Percentiles rank a stretch among this genome's conserved stretches.
Evolutionary conservation across 2,329 filamentous ascomycete species (phyloP).

Genomic region (Aaosphaeria arxii): DNA sequence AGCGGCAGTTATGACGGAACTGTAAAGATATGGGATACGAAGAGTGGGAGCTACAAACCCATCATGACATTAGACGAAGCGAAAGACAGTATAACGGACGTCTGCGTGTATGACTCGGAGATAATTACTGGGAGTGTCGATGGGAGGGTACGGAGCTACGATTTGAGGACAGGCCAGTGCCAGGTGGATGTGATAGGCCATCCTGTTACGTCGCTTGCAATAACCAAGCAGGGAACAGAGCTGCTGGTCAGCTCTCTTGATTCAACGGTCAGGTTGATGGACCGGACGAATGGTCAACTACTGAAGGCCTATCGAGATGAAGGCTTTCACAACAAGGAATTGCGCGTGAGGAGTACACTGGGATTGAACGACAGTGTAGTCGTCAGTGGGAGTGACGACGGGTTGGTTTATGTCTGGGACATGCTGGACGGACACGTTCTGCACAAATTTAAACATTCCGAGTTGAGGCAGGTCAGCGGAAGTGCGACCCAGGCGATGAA

Average conservation of each 20-base stretch:
- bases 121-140: conserved; percentile 80
- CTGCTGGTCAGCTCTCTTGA: conserved; percentile 75
- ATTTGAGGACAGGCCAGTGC: conserved; percentile 72
- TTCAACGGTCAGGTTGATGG: conserved; percentile 74
- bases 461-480: conserved; percentile 23
- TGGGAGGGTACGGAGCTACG: conserved; percentile 76
- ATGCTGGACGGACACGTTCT: conserved; percentile 68
- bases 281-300: conserved; percentile 69
- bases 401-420: conserved; percentile 78
- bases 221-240: conserved; percentile 71
- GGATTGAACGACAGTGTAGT: conserved; percentile 76
- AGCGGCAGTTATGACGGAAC: conserved; percentile 72
- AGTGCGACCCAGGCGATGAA: conserved; percentile 24
- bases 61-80: conserved; percentile 73
- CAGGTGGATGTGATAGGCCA: conserved; percentile 38
- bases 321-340: conserved; percentile 60
- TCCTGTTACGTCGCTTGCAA: conserved; percentile 70
- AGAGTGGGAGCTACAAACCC: conserved; percentile 51
- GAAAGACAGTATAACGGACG: conserved; percentile 60
- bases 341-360: conserved; percentile 73
- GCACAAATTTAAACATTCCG: conserved; percentile 55
- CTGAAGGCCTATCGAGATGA: conserved; percentile 67
- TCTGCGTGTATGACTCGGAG: conserved; percentile 44
- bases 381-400: conserved; percentile 77
- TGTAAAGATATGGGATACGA: conserved; percentile 63